Evolutionary conservation across 2,329 filamentous ascomycete genomes (phyloP).

Genomic region (Aspergillus pseudoterreus): DNA sequence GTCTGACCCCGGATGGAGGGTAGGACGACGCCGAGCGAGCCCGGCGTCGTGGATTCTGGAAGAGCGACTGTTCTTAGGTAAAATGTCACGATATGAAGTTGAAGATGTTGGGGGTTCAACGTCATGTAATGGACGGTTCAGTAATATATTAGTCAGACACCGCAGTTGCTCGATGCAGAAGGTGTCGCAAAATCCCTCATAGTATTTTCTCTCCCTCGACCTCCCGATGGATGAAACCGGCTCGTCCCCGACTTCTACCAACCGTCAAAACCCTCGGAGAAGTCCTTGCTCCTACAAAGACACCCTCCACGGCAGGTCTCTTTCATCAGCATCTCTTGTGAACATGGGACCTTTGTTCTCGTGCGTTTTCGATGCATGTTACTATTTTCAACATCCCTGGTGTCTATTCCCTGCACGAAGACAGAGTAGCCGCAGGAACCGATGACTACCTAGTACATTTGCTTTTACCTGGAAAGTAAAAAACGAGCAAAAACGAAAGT

Average conservation of each 20-base stretch:
- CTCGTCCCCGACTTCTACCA: not conserved
- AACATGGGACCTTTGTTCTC: not conserved
- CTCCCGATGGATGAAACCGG: conserved; percentile 7
- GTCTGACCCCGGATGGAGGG: too few relatives aligned
- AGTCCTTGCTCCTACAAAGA: too few relatives aligned
- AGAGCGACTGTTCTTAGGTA: too few relatives aligned
- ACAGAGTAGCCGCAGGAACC: conserved; percentile 20
- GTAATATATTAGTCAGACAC: not conserved
- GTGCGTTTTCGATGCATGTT: not conserved
- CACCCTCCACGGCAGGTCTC: not conserved
- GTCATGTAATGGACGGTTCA: too few relatives aligned
- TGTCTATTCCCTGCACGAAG: too few relatives aligned
- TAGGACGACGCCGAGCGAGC: too few relatives aligned
- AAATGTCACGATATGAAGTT: too few relatives aligned
- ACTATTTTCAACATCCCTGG: not conserved
- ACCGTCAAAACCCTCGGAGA: too few relatives aligned
- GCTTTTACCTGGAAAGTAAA: conserved; percentile 2
- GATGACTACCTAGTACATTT: conserved; percentile 13
- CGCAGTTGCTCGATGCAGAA: not conserved
- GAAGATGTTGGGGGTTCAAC: too few relatives aligned
- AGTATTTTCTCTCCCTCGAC: conserved; percentile 3
- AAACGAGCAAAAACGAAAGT: conserved; percentile 11
- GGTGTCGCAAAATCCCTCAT: conserved; percentile 18
- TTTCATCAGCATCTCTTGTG: not conserved
- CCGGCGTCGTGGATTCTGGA: too few relatives aligned